A percentile compares a stretch with the other conserved stretches of the same genome.
phyloP scores from a whole-genome alignment of 495 filamentous ascomycete genomes.

The Penicillium samsonianum region DNA sequence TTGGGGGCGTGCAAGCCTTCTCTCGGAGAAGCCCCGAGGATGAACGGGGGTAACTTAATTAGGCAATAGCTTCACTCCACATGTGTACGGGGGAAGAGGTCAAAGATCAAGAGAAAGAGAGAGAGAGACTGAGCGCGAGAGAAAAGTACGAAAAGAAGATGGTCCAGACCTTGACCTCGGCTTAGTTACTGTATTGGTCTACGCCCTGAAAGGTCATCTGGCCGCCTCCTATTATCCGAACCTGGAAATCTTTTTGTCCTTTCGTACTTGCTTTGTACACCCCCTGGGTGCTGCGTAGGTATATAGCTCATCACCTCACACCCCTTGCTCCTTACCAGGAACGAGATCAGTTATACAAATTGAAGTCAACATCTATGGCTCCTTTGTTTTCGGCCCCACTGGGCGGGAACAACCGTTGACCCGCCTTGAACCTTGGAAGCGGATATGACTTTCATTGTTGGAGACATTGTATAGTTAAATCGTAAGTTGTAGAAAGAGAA shows the following conservation, averaged over 20 bases:
- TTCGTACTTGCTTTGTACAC: background rate
- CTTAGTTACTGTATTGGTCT: slow-evolving; percentile 4
- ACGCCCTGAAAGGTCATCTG: background rate
- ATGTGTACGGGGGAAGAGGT: background rate
- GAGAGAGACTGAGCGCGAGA: background rate
- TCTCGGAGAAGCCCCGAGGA: background rate
- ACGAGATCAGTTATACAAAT: background rate
- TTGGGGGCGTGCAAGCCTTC: background rate
- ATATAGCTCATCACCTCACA: background rate
- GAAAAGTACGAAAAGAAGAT: background rate
- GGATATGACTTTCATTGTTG: background rate
- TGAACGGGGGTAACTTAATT: background rate
- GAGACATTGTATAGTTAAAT: background rate
- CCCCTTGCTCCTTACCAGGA: background rate
- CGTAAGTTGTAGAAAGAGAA: background rate
- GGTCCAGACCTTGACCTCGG: slow-evolving; percentile 7
- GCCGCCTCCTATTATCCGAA: background rate
- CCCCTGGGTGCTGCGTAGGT: background rate
- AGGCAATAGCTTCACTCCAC: background rate
- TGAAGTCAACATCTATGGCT: background rate
- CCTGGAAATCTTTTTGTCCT: background rate
- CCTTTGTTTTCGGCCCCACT: slow-evolving; percentile 12
- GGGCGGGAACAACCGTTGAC: slow-evolving; percentile 11
- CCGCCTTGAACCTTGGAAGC: slow-evolving; percentile 6
- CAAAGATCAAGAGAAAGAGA: background rate